phyloP scores from a whole-genome alignment of 2,329 filamentous ascomycete species.

The Fusarium illudens region DNA sequence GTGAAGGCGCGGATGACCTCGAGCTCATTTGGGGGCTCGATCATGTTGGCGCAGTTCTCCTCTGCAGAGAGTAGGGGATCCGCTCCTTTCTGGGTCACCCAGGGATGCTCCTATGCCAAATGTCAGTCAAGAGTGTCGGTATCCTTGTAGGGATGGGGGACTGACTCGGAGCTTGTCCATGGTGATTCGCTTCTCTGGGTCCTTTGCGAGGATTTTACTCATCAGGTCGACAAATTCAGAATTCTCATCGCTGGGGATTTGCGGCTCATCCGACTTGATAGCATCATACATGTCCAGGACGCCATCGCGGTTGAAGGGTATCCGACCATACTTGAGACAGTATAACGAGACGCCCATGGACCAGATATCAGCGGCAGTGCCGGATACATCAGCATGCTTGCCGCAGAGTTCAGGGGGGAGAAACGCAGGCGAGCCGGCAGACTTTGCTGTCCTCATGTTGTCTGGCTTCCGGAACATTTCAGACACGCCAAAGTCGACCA shows the following conservation, averaged over 20 bases:
- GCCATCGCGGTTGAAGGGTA: constrained; percentile 83
- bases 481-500: constrained; percentile 98
- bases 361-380: constrained; percentile 94
- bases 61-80: constrained; percentile 82
- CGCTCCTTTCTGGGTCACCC: constrained; percentile 84
- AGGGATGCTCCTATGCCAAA: constrained; percentile 77
- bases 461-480: constrained; percentile 93
- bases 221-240: constrained; percentile 80
- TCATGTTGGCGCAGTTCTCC: constrained; percentile 83
- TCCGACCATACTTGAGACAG: constrained; percentile 85
- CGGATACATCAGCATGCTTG: constrained; percentile 86
- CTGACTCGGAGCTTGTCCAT: constrained; percentile 85
- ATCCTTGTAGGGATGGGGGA: constrained; percentile 6
- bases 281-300: constrained; percentile 90
- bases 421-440: constrained; percentile 93
- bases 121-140: background rate
- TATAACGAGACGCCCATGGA: constrained; percentile 97
- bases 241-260: constrained; percentile 70
- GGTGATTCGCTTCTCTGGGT: constrained; percentile 81
- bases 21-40: constrained; percentile 86
- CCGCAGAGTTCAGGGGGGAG: constrained; percentile 91
- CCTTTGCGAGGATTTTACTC: constrained; percentile 78
- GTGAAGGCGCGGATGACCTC: constrained; percentile 94
- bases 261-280: constrained; percentile 76
- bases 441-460: constrained; percentile 91